Conservation (phyloP, 83 land plant genomes). For the Picea abies region DNA sequence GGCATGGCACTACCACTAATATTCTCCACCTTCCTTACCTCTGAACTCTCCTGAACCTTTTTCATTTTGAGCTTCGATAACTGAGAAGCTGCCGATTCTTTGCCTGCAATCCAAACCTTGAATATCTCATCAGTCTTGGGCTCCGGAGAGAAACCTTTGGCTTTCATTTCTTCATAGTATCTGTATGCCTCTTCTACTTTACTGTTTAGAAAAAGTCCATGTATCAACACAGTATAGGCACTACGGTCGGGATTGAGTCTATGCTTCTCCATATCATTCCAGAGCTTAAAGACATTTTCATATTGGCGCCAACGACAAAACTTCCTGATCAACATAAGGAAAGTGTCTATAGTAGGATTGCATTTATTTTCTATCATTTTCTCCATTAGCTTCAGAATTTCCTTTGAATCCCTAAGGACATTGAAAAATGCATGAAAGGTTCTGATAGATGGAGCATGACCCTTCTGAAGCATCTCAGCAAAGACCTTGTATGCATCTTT, state of each 20-base stretch:
- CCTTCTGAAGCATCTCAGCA: conserved; percentile 45
- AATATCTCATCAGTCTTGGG: conserved; percentile 53
- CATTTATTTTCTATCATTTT: conserved; percentile 42
- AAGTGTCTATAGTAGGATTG: conserved; percentile 45
- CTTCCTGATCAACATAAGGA: conserved; percentile 59
- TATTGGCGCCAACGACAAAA: conserved; percentile 49
- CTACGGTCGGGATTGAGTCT: conserved; percentile 49
- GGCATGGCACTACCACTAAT: too few relatives aligned
- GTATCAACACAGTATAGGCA: conserved; percentile 55
- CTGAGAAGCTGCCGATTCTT: conserved; percentile 16
- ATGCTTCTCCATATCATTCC: conserved; percentile 42
- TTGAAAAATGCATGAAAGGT: conserved; percentile 57
- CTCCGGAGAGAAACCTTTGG: conserved; percentile 42
- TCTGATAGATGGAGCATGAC: conserved; percentile 40
- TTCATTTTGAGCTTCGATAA: not conserved
- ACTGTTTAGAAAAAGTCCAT: conserved; percentile 64
- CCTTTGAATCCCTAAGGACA: conserved; percentile 32
- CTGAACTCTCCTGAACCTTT: not conserved
- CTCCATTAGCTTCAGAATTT: conserved; percentile 44
- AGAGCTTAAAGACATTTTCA: conserved; percentile 43
- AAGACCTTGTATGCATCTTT: conserved; percentile 39
- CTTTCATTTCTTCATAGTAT: conserved; percentile 61
- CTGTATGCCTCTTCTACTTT: conserved; percentile 46
- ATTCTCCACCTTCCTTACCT: too few relatives aligned
- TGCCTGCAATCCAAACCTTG: conserved; percentile 43